Evolutionary conservation across 2,329 filamentous ascomycete species (phyloP), one percentile per base, ranked within the genome.

Genomic region (Geosmithia flava): DNA sequence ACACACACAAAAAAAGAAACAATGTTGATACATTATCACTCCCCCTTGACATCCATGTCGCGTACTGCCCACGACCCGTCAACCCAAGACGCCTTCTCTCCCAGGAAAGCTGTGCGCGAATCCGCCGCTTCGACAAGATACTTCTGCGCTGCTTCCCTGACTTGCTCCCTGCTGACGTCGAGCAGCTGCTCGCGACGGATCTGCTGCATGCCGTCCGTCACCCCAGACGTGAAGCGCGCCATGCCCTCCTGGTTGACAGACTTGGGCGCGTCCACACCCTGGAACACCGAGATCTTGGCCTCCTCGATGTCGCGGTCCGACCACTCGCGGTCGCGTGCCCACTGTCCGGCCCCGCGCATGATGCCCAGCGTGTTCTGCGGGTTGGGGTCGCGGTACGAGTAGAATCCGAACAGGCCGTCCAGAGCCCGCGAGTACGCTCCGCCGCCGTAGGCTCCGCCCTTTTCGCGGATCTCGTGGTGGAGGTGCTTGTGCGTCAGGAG

Each of bases 391-490:
- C 93, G 86, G 73, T 98, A 98, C 43, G 87, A 91, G 68, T 95
- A 96, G 69, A 96, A 94, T 16, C 88, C 88, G 56, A 98, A 97
- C 1, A 95, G 65, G 20, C 90, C 91, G 55, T 87, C 84, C 7
- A 95, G 69, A 0, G 85, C 79, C 20, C 82, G 81, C 43, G 85
- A 83, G 62, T 88, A 91, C 1, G 93, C 91, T 15, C 90, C 89
- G 20, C 88, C 93, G 43, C 93, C 93, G 56, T 98, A 98, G 0
- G 93, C 93, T 39, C 93, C 93, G 30, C 93, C 93, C 67, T 97
- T 97, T 62, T 98, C 93, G 48, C 93, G 86, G 54, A 98, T 96
- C 65, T 97, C 93, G 55, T 95, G 91, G 62, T 98, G 93, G 27
- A 98, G 74, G 60, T 96, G 87, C 66, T 95, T 96, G 69, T 98